These are phyloP conservation scores for Iris macrosiphon DNA, from an alignment of 106 monocot genomes.

Conservation along the genomic window DNA sequence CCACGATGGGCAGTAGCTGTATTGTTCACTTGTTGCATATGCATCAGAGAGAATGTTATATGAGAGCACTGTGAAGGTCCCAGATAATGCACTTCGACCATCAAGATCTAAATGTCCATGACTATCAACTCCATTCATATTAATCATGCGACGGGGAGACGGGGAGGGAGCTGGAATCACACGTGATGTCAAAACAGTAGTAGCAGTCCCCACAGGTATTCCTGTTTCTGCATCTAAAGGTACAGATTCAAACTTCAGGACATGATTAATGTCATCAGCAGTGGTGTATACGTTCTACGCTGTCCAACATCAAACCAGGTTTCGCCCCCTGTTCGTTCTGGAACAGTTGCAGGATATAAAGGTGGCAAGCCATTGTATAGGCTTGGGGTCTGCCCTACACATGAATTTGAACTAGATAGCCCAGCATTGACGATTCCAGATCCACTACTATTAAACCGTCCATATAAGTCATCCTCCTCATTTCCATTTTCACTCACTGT, in stretches of 20 bases:
- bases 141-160: conserved; percentile 77
- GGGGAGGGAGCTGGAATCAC: conserved; percentile 96
- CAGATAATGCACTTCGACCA: conserved; percentile 43
- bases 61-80: conserved; percentile 84
- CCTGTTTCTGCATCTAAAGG: conserved; percentile 63
- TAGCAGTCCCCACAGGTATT: conserved; percentile 48
- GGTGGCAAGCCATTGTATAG: conserved; percentile 54
- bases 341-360: conserved; percentile 40
- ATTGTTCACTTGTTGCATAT: conserved; percentile 76
- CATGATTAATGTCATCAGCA: conserved; percentile 86
- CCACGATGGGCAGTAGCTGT: conserved; percentile 97
- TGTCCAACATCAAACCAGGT: conserved; percentile 82
- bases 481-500: conserved; percentile 70
- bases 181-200: conserved; percentile 72
- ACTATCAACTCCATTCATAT: conserved; percentile 53
- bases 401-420: conserved; percentile 26
- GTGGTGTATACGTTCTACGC: conserved; percentile 80
- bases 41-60: conserved; percentile 94
- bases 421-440: conserved; percentile 35
- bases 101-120: conserved; percentile 51
- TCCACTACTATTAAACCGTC: conserved; percentile 49
- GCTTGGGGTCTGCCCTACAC: conserved; percentile 43
- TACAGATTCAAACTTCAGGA: conserved; percentile 88
- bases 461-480: conserved; percentile 80
- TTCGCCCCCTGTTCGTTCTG: conserved; percentile 68